Evolutionary conservation across 1,284 basidiomycete genomes (phyloP).

Genomic region (Heimioporus punctisporus): DNA sequence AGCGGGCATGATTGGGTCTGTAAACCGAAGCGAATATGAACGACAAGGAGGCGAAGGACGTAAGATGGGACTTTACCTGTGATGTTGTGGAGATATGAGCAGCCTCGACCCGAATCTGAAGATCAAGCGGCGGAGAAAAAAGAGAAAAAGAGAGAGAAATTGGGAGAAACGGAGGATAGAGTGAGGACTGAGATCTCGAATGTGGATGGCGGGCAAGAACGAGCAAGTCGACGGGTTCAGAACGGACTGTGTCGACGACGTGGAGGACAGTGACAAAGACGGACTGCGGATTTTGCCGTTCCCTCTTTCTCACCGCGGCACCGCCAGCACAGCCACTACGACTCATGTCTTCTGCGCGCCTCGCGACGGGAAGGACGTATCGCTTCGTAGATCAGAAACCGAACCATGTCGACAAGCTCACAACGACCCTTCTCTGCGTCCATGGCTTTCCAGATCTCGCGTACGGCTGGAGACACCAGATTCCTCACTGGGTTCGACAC

Average conservation of each 20-base stretch:
- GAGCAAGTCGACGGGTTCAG: conserved; percentile 4
- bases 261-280: conserved; percentile 32
- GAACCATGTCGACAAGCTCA: conserved; percentile 42
- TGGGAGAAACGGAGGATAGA: conserved; percentile 7
- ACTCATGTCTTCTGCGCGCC: conserved; percentile 24
- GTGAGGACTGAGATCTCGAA: conserved; percentile 9
- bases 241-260: conserved; percentile 13
- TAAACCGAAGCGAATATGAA: conserved; percentile 8
- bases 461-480: conserved; percentile 76
- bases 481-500: conserved; percentile 60
- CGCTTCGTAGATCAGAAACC: conserved; percentile 59
- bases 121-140: conserved; percentile 17
- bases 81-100: conserved; percentile 24
- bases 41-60: conserved; percentile 1
- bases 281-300: conserved; percentile 30
- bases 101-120: conserved; percentile 17
- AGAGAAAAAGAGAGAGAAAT: conserved; percentile 6
- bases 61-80: conserved; percentile 17
- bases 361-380: conserved; percentile 62
- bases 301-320: conserved; percentile 15
- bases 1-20: conserved; percentile 45
- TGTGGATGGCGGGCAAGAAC: conserved; percentile 13
- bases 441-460: conserved; percentile 78
- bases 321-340: conserved; percentile 29
- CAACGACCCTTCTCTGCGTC: conserved; percentile 60